Evolutionary conservation across 176 grass and related monocot genomes (phyloP).

Genomic region (Zea luxurians): DNA sequence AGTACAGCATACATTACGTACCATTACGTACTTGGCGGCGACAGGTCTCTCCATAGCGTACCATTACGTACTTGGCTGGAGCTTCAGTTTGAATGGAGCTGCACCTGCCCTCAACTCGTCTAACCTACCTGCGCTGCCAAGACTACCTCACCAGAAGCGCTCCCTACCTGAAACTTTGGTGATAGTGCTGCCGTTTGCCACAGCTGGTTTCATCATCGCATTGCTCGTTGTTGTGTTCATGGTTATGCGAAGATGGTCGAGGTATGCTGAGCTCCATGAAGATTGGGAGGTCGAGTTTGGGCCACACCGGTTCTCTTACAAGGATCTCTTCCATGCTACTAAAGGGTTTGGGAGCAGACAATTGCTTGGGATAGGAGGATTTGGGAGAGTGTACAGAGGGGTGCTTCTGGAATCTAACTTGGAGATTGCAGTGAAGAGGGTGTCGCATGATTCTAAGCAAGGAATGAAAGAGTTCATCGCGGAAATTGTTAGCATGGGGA

Average conservation of each 20-base stretch:
- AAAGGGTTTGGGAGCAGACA: conserved; percentile 44
- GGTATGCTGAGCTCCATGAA: conserved; percentile 52
- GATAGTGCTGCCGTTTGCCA: conserved; percentile 29
- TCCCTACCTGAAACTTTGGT: conserved; percentile 20
- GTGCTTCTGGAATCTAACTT: conserved; percentile 34
- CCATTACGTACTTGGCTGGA: conserved; percentile 54
- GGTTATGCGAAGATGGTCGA: conserved; percentile 15
- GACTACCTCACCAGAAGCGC: conserved; percentile 12
- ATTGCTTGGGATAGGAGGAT: conserved; percentile 55
- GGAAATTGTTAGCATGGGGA: conserved; percentile 52
- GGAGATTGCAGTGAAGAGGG: conserved; percentile 47
- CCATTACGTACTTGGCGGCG: conserved; percentile 49
- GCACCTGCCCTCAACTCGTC: conserved; percentile 45
- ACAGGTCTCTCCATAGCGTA: conserved; percentile 46
- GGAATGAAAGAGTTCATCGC: conserved; percentile 54
- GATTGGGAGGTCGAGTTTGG: conserved; percentile 63
- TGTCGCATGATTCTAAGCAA: conserved; percentile 49
- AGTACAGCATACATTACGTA: conserved; percentile 33
- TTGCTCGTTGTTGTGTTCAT: conserved; percentile 10
- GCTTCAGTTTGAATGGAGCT: conserved; percentile 43
- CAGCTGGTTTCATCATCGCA: conserved; percentile 14
- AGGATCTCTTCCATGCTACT: conserved; percentile 53
- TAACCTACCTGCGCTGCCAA: conserved; percentile 44
- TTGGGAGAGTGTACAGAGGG: conserved; percentile 58
- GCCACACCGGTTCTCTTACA: conserved; percentile 52